These are phyloP conservation scores for Avena sativa DNA, from an alignment of 176 grass and related monocot genomes.

Conservation along the genomic window DNA sequence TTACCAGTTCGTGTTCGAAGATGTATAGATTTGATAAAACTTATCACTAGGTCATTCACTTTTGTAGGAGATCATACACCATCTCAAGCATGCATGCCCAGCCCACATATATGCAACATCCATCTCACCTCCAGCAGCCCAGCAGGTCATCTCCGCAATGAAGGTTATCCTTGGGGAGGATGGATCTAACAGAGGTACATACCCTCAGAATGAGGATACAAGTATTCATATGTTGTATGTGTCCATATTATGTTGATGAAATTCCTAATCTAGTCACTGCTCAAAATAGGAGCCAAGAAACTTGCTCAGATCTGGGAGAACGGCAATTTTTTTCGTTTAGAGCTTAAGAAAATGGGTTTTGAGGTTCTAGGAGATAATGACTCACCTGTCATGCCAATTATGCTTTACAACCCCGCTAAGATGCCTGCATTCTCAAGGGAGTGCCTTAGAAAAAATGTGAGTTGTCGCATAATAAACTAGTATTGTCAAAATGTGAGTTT, in stretches of 20 bases:
- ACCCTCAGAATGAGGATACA: neutral
- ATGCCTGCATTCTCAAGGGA: conserved; percentile 95
- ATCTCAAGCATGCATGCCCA: conserved; percentile 78
- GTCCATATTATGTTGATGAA: conserved; percentile 9
- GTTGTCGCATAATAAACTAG: conserved; percentile 13
- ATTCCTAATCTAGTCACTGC: conserved; percentile 39
- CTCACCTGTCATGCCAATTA: conserved; percentile 88
- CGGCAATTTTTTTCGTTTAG: conserved; percentile 89
- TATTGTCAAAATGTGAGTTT: neutral
- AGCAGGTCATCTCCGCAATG: conserved; percentile 91
- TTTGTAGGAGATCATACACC: conserved; percentile 80
- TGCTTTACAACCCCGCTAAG: conserved; percentile 96
- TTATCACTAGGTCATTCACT: conserved; percentile 23
- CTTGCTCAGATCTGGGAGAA: conserved; percentile 84
- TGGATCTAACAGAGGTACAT: conserved; percentile 84
- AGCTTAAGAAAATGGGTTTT: conserved; percentile 96
- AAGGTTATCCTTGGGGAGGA: conserved; percentile 93
- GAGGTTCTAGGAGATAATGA: conserved; percentile 84
- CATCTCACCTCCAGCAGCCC: conserved; percentile 91
- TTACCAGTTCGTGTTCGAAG: conserved; percentile 18
- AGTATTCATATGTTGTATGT: conserved; percentile 12
- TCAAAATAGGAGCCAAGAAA: conserved; percentile 40
- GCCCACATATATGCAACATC: conserved; percentile 95
- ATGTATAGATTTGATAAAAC: conserved; percentile 28
- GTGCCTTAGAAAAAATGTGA: conserved; percentile 80